Base-by-base conservation (phyloP, 768 basidiomycete genomes). In the Phallus indusiatus region DNA sequence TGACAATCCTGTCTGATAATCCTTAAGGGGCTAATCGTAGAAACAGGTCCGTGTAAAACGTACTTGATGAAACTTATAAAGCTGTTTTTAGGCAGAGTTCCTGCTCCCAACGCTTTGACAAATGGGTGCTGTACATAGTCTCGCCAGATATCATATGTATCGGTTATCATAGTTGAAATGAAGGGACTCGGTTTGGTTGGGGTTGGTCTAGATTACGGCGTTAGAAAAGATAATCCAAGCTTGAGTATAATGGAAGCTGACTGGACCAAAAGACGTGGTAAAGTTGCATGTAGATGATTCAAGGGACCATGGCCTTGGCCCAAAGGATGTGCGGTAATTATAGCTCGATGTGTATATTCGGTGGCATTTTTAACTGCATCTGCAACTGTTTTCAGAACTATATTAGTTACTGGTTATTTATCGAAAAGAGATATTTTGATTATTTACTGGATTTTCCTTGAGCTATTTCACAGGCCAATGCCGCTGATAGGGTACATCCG, bases 61-160 rank as follows among this genome's bases (percentile, higher is more conserved):
- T 59, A 90, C 89, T 84, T 86, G 71, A 95, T 85, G 68, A 94
- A 96, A 66, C 93, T 84, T 14, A 87, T 66, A 69, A 95, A 97
- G 20, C 77, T 72, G n/a, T 81, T 75, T 42, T 70, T 72, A 0
- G 81, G 75, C 1, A 94, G 78, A 0, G 81, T 85, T 0, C 91
- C 93, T 54, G 77, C 71, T 0, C 87, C 92, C 0, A 96, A 76
- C 53, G 82, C 80, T 56, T 76, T 75, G 28, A 94, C 90, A 64
- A 95, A 97, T 1, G 87, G 82, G 65, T 97, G 94, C 64, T 90
- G 73, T 0, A 94, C 84, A 64, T 88, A 94, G 54, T 75, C 73
- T 60, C 81, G 81, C 90, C 93, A 90, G 3, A 79, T 73, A 6
- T 70, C 66, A 1, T 72, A 69, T 14, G 79, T 81, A 46, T 78